A percentile compares a stretch with the other conserved stretches of the same genome.
Evolutionary conservation across 805 yeast genomes (phyloP).

Genomic region (Metschnikowia hibisci): DNA sequence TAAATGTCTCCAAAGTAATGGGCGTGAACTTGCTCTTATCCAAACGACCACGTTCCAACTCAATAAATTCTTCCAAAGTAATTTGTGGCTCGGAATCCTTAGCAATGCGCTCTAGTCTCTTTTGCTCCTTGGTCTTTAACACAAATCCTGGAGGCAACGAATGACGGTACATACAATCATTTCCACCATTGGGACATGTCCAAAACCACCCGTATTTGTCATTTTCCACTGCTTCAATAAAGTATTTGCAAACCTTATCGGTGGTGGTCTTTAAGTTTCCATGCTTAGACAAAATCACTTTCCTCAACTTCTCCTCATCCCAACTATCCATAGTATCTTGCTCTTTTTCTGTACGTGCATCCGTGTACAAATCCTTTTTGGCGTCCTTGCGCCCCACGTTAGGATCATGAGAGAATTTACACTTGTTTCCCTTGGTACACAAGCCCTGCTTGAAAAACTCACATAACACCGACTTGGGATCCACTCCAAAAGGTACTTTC

Average conservation of each 20-base stretch:
- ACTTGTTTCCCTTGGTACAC: constrained; percentile 78
- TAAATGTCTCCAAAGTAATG: constrained; percentile 75
- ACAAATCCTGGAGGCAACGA: constrained; percentile 96
- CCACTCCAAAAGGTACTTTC: constrained; percentile 94
- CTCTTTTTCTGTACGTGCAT: constrained; percentile 69
- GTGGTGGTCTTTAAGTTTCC: constrained; percentile 94
- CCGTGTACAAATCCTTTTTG: constrained; percentile 90
- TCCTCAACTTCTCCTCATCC: constrained; percentile 94
- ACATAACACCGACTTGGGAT: constrained; percentile 92
- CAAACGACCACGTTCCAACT: constrained; percentile 82
- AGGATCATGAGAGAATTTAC: constrained; percentile 92
- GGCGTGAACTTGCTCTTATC: constrained; percentile 78
- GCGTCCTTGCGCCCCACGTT: constrained; percentile 80
- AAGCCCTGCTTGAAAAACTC: constrained; percentile 81
- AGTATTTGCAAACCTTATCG: constrained; percentile 88
- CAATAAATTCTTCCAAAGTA: constrained; percentile 92
- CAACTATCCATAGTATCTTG: constrained; percentile 91
- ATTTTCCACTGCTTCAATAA: constrained; percentile 95
- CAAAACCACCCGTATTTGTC: constrained; percentile 99
- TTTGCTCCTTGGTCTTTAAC: constrained; percentile 94
- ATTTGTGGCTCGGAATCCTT: constrained; percentile 82
- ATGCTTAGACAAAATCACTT: constrained; percentile 84
- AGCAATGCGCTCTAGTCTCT: constrained; percentile 81
- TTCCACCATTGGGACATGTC: constrained; percentile 94
- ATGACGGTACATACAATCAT: constrained; percentile 90